A percentile compares a stretch with the other conserved stretches of the same genome.
These are phyloP conservation scores for Aspergillus hancockii DNA, from an alignment of 495 filamentous ascomycete species.

Conservation along the genomic window DNA sequence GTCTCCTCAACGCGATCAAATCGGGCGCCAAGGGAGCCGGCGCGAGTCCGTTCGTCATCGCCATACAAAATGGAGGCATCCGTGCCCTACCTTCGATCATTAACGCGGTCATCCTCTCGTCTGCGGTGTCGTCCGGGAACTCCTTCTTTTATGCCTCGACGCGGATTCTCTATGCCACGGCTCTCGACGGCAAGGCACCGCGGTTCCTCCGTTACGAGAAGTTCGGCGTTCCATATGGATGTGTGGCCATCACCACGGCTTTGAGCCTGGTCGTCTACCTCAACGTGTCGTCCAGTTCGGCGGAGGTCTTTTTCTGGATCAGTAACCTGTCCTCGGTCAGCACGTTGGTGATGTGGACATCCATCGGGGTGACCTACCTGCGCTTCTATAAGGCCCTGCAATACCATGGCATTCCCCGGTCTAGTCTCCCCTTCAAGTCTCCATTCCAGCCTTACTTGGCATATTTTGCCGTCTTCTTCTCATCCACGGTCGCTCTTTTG, in stretches of 20 bases:
- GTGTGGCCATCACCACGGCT: constrained; percentile 28
- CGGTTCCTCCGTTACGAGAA: constrained; percentile 41
- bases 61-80: constrained; percentile 59
- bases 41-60: constrained; percentile 42
- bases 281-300: constrained; percentile 29
- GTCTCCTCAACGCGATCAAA: constrained; percentile 21
- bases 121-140: constrained; percentile 66
- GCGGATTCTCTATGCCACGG: constrained; percentile 69
- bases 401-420: constrained; percentile 45
- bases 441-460: constrained; percentile 52
- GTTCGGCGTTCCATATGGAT: constrained; percentile 42
- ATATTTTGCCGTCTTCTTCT: constrained; percentile 49
- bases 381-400: constrained; percentile 53
- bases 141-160: constrained; percentile 73
- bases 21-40: neutral
- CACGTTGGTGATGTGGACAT: constrained; percentile 57
- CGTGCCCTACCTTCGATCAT: constrained; percentile 67
- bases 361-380: constrained; percentile 53
- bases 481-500: constrained; percentile 51
- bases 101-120: constrained; percentile 70
- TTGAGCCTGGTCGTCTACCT: constrained; percentile 33
- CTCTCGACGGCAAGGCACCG: constrained; percentile 65
- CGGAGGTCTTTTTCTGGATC: constrained; percentile 49
- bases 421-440: constrained; percentile 50
- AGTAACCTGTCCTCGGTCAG: constrained; percentile 52